Evolutionary conservation across 495 filamentous ascomycete genomes (phyloP), one percentile per base, ranked within the genome.

Genomic region (Aspergillus steynii): DNA sequence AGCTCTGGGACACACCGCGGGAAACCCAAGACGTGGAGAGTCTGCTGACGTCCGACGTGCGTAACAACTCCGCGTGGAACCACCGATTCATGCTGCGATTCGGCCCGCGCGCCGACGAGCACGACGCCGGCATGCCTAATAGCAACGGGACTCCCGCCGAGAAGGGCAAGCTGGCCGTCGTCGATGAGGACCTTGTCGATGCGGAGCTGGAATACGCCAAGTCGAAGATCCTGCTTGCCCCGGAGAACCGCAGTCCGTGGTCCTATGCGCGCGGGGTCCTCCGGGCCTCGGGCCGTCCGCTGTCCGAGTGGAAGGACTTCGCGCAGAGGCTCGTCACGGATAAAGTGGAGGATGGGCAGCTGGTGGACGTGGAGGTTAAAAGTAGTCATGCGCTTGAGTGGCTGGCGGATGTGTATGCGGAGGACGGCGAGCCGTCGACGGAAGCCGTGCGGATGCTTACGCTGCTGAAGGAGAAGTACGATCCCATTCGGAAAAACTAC

Each of bases 61-160:
- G 92, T 65, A 99, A 99, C 74, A 99, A 99, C 72, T 92, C 88
- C 29, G 95, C 93, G 34, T 99, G 95, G 95, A 96, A 93, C 64
- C 96, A 99, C 78, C 86, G 95, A 12, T 98, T 91, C 78, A 96
- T 92, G 74, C 64, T 98, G 6, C 85, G 95, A 2, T 96, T 98
- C 70, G 89, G 89, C 0, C 79, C 86, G 47, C 69, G 76, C 29
- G 63, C 55, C 10, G 66, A 71, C 27, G 67, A 66, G 61, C 71
- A 59, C 0, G 68, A 74, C 27, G 77, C 73, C 2, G 78, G 73
- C 1, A 87, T 86, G 56, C 73, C 77, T 3, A 82, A 78, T 29
- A 57, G 74, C 6, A 71, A 72, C 26, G 58, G 47, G 0, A 73
- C 75, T 2, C 77, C 82, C 29, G 64, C 73, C 26, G 71, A 78